Conservation (phyloP, 1,139 yeast genomes). For the Petasospora rhodanensis region DNA sequence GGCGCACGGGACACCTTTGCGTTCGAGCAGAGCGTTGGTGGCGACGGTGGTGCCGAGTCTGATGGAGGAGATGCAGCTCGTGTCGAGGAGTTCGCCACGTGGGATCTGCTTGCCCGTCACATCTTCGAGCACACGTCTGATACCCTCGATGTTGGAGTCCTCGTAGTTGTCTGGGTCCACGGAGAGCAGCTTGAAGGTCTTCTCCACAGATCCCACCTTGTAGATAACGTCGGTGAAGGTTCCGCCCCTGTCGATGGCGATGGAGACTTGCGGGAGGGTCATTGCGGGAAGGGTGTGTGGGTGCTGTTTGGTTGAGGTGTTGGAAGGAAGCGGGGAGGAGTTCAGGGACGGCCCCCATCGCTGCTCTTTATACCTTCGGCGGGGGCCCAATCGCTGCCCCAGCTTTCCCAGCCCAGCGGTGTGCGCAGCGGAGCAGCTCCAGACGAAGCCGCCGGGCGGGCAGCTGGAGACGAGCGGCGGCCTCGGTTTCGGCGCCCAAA, state of each 20-base stretch:
- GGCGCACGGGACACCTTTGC: constrained; percentile 64
- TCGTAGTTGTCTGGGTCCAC: constrained; percentile 81
- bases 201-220: constrained; percentile 35
- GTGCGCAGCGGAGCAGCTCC: too few relatives aligned
- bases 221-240: constrained; percentile 80
- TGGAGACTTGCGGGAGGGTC: constrained; percentile 27
- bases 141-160: constrained; percentile 92
- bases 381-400: too few relatives aligned
- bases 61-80: constrained; percentile 48
- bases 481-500: too few relatives aligned
- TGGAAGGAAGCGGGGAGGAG: neutral
- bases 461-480: constrained; percentile 16
- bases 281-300: constrained; percentile 4
- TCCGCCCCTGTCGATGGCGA: constrained; percentile 65
- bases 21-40: constrained; percentile 63
- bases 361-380: too few relatives aligned
- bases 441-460: constrained; percentile 4
- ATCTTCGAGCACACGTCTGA: constrained; percentile 66
- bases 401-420: too few relatives aligned
- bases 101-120: constrained; percentile 49
- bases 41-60: constrained; percentile 85
- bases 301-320: neutral
- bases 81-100: constrained; percentile 41
- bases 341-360: too few relatives aligned
- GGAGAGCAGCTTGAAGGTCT: constrained; percentile 65